Percentiles rank a stretch among this genome's conserved stretches.
Conservation (phyloP, 2,329 filamentous ascomycete genomes). For the Orbilia javanica region DNA sequence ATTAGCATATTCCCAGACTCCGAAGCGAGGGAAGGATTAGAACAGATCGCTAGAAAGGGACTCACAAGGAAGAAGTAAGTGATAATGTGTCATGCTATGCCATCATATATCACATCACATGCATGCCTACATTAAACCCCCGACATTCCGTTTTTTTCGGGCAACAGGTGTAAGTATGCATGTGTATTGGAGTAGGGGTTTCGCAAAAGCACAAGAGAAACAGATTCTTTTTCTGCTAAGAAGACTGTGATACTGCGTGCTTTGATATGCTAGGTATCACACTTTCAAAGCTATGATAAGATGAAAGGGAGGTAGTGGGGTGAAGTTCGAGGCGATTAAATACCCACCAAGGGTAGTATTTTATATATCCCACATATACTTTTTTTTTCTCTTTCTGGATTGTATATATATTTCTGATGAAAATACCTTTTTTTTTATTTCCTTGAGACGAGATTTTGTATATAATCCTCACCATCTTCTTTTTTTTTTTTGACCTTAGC, state of each 20-base stretch:
- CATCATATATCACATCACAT: background rate
- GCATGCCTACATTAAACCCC: no score
- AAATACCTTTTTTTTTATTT: background rate
- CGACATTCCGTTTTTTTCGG: no score
- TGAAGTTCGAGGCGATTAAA: background rate
- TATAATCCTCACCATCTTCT: background rate
- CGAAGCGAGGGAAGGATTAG: slow-evolving; percentile 89
- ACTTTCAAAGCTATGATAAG: background rate
- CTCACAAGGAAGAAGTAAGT: slow-evolving; percentile 62
- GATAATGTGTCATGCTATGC: background rate
- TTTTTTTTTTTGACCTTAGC: background rate
- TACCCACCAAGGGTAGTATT: background rate
- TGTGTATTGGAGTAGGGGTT: background rate
- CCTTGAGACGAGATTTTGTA: slow-evolving; percentile 8
- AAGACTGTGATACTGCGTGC: background rate
- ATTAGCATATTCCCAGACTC: slow-evolving; percentile 89
- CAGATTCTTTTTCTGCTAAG: background rate
- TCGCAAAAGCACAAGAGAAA: background rate
- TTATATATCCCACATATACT: background rate
- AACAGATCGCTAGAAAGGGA: slow-evolving; percentile 90
- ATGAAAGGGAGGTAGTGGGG: background rate
- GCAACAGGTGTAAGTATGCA: background rate
- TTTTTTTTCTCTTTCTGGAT: slow-evolving; percentile 14
- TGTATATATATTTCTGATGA: slow-evolving; percentile 21
- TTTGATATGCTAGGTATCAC: background rate